Evolutionary conservation across 2,329 filamentous ascomycete genomes (phyloP).

Genomic region (Arachnomyces sp.): DNA sequence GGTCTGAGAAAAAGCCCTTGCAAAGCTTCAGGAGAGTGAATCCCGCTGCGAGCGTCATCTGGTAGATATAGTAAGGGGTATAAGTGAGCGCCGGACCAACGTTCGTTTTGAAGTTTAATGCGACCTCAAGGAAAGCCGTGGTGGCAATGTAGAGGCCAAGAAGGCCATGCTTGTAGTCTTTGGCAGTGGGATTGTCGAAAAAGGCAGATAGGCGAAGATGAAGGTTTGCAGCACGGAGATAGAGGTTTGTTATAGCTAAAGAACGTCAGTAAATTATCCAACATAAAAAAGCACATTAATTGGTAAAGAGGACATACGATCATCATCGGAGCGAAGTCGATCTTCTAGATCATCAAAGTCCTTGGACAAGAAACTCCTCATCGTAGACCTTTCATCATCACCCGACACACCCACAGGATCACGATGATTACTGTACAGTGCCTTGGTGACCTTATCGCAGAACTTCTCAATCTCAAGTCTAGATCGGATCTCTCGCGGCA

Average conservation of each 20-base stretch:
- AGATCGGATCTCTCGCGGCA: slow-evolving; percentile 46
- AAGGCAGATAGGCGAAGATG: slow-evolving; percentile 44
- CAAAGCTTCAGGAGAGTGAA: slow-evolving; percentile 59
- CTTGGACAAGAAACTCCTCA: slow-evolving; percentile 38
- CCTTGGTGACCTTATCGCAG: slow-evolving; percentile 50
- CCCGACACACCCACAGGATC: slow-evolving; percentile 46
- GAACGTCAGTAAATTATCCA: slow-evolving; percentile 2
- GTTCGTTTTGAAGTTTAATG: slow-evolving; percentile 37
- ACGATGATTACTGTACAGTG: slow-evolving; percentile 49
- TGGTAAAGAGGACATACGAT: slow-evolving; percentile 24
- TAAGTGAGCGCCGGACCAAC: slow-evolving; percentile 45
- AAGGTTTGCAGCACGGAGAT: slow-evolving; percentile 39
- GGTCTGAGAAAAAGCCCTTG: slow-evolving; percentile 56
- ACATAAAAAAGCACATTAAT: slow-evolving; percentile 5
- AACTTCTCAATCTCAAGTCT: slow-evolving; percentile 53
- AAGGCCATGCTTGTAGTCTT: slow-evolving; percentile 40
- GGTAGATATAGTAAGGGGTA: slow-evolving; percentile 56
- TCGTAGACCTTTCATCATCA: slow-evolving; percentile 37
- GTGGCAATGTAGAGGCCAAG: slow-evolving; percentile 40
- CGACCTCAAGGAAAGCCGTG: slow-evolving; percentile 40
- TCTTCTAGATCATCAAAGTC: slow-evolving; percentile 48
- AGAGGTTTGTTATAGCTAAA: slow-evolving; percentile 40
- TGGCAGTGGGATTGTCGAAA: slow-evolving; percentile 41
- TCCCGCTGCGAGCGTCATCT: slow-evolving; percentile 59
- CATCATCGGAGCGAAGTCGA: slow-evolving; percentile 36